phyloP scores from a whole-genome alignment of 2,329 filamentous ascomycete species.

The Fusarium sp. region DNA sequence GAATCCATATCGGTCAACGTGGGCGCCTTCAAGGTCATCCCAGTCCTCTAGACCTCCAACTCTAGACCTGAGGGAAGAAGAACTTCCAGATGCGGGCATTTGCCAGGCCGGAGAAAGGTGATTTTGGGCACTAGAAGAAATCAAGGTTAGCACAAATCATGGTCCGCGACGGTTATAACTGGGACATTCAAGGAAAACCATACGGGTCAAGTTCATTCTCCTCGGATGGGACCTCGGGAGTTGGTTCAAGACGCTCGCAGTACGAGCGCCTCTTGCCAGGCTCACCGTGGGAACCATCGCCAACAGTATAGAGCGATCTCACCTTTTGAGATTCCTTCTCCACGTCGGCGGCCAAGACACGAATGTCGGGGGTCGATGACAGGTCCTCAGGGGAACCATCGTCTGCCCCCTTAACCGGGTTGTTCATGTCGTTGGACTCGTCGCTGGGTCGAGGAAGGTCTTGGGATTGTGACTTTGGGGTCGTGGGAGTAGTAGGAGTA shows the following conservation, averaged over 20 bases:
- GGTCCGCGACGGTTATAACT: slow-evolving; percentile 40
- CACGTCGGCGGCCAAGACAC: slow-evolving; percentile 66
- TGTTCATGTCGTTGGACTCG: slow-evolving; percentile 44
- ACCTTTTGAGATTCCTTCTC: slow-evolving; percentile 76
- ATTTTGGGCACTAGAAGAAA: slow-evolving; percentile 45
- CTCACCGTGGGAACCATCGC: slow-evolving; percentile 66
- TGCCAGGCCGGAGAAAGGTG: slow-evolving; percentile 52
- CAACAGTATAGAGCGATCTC: slow-evolving; percentile 73
- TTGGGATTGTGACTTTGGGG: slow-evolving; percentile 41
- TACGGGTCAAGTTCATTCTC: slow-evolving; percentile 68
- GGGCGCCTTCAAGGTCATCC: slow-evolving; percentile 71
- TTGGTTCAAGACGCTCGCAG: slow-evolving; percentile 63
- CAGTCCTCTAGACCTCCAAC: slow-evolving; percentile 73
- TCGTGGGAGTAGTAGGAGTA: slow-evolving; percentile 42
- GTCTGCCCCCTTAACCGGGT: slow-evolving; percentile 27
- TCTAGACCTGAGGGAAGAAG: slow-evolving; percentile 59
- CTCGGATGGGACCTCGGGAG: slow-evolving; percentile 64
- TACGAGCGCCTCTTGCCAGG: slow-evolving; percentile 63
- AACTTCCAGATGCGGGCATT: slow-evolving; percentile 59
- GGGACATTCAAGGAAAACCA: slow-evolving; percentile 63
- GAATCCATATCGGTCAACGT: slow-evolving; percentile 78
- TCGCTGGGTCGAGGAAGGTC: slow-evolving; percentile 41
- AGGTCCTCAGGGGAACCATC: slow-evolving; percentile 31
- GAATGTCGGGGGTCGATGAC: slow-evolving; percentile 60
- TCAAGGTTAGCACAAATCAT: slow-evolving; percentile 48